Conservation (phyloP, 2,329 filamentous ascomycete genomes). For the Monilinia fructicola region DNA sequence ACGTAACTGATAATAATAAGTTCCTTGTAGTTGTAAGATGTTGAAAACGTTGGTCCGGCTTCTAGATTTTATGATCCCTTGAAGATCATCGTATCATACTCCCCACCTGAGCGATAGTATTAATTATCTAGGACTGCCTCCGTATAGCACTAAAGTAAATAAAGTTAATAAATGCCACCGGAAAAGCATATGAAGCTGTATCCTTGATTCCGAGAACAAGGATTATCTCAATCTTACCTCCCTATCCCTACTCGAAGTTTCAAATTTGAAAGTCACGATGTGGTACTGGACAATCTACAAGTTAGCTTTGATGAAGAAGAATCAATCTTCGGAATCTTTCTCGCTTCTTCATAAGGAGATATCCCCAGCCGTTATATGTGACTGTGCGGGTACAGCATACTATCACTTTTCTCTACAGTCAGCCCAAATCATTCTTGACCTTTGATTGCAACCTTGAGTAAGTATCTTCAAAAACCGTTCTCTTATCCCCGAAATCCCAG, state of each 20-base stretch:
- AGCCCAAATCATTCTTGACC: conserved; percentile 14
- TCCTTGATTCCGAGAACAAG: conserved; percentile 16
- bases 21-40: neutral
- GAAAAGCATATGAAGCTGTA: conserved; percentile 16
- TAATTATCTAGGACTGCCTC: conserved; percentile 1
- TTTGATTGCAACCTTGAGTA: conserved; percentile 7
- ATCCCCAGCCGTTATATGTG: conserved; percentile 19
- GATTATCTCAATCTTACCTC: conserved; percentile 1
- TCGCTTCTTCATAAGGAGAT: conserved; percentile 19
- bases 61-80: conserved; percentile 11
- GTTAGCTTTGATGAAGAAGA: neutral
- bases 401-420: conserved; percentile 12
- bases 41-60: conserved; percentile 17
- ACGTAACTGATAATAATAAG: conserved; percentile 14
- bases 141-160: neutral
- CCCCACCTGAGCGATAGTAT: conserved; percentile 12
- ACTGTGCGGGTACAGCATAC: conserved; percentile 19
- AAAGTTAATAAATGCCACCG: conserved; percentile 2
- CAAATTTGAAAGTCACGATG: conserved; percentile 15
- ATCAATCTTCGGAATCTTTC: conserved; percentile 21
- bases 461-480: conserved; percentile 12
- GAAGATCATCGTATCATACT: conserved; percentile 19
- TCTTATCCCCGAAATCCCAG: conserved; percentile 19
- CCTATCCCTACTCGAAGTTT: conserved; percentile 12
- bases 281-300: conserved; percentile 13